Percentiles rank a stretch among this genome's conserved stretches.
phyloP scores from a whole-genome alignment of 2,329 filamentous ascomycete species.

The Ascocoryne sarcoides region DNA sequence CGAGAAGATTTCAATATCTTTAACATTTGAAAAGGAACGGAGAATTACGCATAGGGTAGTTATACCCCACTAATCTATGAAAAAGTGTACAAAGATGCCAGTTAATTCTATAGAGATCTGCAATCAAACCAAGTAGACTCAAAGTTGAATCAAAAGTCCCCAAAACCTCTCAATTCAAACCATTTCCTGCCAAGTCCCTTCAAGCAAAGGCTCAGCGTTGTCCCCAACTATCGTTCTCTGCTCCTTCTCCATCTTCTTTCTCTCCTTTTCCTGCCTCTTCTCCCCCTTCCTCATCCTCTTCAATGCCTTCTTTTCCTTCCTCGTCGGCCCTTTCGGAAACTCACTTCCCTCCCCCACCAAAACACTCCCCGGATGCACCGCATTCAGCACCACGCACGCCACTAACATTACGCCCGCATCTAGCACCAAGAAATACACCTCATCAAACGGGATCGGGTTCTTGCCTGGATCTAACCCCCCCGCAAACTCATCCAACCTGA shows the following conservation, averaged over 20 bases:
- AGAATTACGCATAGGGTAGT: too few species aligned
- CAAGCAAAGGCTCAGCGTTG: too few species aligned
- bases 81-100: too few species aligned
- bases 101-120: too few species aligned
- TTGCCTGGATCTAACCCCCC: constrained; percentile 35
- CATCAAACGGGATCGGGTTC: constrained; percentile 40
- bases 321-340: constrained; percentile 33
- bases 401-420: constrained; percentile 50
- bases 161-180: too few species aligned
- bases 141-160: too few species aligned
- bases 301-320: constrained; percentile 37
- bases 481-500: constrained; percentile 48
- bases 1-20: too few species aligned
- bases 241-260: constrained; percentile 17
- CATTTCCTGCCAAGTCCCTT: too few species aligned
- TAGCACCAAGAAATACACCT: constrained; percentile 42
- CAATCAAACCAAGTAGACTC: too few species aligned
- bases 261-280: constrained; percentile 25
- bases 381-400: constrained; percentile 34
- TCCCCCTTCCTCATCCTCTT: constrained; percentile 30
- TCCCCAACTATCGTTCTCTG: too few species aligned
- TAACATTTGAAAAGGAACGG: too few species aligned
- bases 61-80: too few species aligned
- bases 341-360: constrained; percentile 37
- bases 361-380: constrained; percentile 40